Evolutionary conservation across 306 rosid species (phyloP), one percentile per base, ranked within the genome.

Genomic region (Citrullus amarus): DNA sequence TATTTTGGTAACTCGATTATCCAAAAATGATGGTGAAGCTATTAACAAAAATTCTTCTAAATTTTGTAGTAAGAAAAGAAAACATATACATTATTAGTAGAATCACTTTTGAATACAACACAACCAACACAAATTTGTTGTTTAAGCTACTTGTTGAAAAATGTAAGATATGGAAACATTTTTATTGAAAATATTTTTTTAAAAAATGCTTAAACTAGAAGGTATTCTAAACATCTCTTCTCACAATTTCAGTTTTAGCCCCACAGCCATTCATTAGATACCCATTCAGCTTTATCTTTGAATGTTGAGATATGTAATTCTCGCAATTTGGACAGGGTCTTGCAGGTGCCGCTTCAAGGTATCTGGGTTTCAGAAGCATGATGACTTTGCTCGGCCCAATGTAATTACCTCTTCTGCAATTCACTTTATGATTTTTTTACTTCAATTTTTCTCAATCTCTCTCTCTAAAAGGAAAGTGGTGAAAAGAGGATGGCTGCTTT

Each of bases 261-360:
- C 57, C 34, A 15, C 4, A 5, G 13, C 1, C 56, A 71, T 50
- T 28, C 57, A 70, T 30, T 70, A 22, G 55, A 41, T 68, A 41
- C 32, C 30, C 54, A 43, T n/a, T 68, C 18, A 69, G 75, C 55
- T 69, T 43, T 69, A 69, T 69, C 75, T 78, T 58, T 68, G 36
- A 10, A 36, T 30, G 14, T 80, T 77, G 65, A 55, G 61, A 80
- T 39, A 81, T 77, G 56, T 81, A 60, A 60, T 80, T 53, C 39
- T 68, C 74, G 65, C 65, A 34, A 50, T 44, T 69, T n/a, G 78
- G 74, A 78, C 88, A 92, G 98, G 98, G 97, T 82, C 83, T 94
- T 80, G 85, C 85, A 5, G 96, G 97, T 81, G 96, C 98, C 79
- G 91, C 98, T 73, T 86, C 96, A 78, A 90, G 98, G 87, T 94